A percentile compares a stretch with the other conserved stretches of the same genome.
These are phyloP conservation scores for Picea abies DNA, from an alignment of 83 land plant species.

Conservation along the genomic window DNA sequence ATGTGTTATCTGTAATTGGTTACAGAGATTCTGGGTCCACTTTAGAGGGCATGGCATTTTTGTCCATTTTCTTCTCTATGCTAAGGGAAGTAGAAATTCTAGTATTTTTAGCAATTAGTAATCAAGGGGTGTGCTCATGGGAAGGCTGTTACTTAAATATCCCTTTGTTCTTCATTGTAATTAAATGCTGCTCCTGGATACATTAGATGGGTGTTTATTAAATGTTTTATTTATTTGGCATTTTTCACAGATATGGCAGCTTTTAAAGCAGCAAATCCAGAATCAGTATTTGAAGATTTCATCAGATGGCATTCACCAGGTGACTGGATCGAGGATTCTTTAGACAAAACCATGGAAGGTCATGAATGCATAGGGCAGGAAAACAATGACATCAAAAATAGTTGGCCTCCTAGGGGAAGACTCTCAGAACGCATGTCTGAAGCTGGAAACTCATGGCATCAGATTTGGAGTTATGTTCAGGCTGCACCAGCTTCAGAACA, in stretches of 20 bases:
- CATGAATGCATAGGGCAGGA: slow-evolving; percentile 6
- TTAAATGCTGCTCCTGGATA: background rate
- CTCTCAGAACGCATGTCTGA: slow-evolving; percentile 87
- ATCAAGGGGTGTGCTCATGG: background rate
- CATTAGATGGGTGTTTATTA: background rate
- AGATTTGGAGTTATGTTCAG: slow-evolving; percentile 80
- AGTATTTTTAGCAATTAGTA: background rate
- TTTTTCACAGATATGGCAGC: slow-evolving; percentile 89
- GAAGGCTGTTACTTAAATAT: background rate
- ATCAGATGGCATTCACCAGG: slow-evolving; percentile 97
- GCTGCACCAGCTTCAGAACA: slow-evolving; percentile 80
- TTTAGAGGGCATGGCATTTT: background rate
- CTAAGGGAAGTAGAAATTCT: background rate
- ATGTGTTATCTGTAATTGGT: background rate
- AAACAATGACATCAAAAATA: background rate
- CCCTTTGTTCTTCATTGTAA: background rate
- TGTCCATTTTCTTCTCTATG: background rate
- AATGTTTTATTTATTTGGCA: slow-evolving; percentile 7
- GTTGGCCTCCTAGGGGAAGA: slow-evolving; percentile 80
- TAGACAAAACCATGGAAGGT: slow-evolving; percentile 26
- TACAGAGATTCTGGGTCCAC: background rate
- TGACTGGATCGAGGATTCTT: slow-evolving; percentile 72
- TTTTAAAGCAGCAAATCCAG: slow-evolving; percentile 99
- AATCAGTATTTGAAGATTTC: slow-evolving; percentile 94
- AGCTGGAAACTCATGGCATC: slow-evolving; percentile 75